phyloP scores from a whole-genome alignment of 2,329 filamentous ascomycete genomes.

The Aureobasidium uvarum region DNA sequence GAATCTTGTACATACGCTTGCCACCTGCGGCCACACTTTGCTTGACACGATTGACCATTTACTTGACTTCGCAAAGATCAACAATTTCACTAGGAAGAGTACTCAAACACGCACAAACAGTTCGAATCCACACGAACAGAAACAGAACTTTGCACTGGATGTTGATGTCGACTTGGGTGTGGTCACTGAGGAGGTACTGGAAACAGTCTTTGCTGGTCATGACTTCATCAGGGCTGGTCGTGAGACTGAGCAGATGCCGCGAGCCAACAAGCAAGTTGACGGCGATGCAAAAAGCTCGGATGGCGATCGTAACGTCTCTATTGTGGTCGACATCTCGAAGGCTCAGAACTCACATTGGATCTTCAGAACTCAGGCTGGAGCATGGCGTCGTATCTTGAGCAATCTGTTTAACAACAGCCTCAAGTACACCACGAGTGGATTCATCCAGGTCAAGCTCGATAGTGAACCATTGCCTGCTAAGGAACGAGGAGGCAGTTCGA shows the following conservation, averaged over 20 bases:
- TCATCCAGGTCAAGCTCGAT: slow-evolving; percentile 39
- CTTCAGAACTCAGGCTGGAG: slow-evolving; percentile 47
- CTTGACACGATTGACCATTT: slow-evolving; percentile 40
- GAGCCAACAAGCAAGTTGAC: neutral
- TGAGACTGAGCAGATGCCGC: slow-evolving; percentile 17
- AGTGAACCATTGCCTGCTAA: slow-evolving; percentile 3
- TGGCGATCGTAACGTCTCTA: neutral
- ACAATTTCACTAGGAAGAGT: slow-evolving; percentile 33
- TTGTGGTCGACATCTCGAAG: slow-evolving; percentile 22
- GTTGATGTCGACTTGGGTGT: slow-evolving; percentile 26
- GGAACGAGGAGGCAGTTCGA: neutral
- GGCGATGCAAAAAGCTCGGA: neutral
- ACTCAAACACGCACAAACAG: slow-evolving; percentile 28
- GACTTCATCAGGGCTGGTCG: slow-evolving; percentile 39
- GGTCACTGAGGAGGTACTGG: slow-evolving; percentile 25
- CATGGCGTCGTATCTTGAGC: slow-evolving; percentile 48
- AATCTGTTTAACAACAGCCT: slow-evolving; percentile 50
- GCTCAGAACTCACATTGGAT: slow-evolving; percentile 39
- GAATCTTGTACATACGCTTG: slow-evolving; percentile 46
- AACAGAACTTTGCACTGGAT: slow-evolving; percentile 23
- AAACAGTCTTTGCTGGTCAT: slow-evolving; percentile 42
- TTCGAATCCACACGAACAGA: slow-evolving; percentile 31
- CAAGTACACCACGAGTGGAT: slow-evolving; percentile 48
- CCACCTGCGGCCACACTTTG: slow-evolving; percentile 40
- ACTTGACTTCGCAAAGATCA: slow-evolving; percentile 45